phyloP scores from a whole-genome alignment of 2,329 filamentous ascomycete genomes.

The Ophiostoma perfectum region DNA sequence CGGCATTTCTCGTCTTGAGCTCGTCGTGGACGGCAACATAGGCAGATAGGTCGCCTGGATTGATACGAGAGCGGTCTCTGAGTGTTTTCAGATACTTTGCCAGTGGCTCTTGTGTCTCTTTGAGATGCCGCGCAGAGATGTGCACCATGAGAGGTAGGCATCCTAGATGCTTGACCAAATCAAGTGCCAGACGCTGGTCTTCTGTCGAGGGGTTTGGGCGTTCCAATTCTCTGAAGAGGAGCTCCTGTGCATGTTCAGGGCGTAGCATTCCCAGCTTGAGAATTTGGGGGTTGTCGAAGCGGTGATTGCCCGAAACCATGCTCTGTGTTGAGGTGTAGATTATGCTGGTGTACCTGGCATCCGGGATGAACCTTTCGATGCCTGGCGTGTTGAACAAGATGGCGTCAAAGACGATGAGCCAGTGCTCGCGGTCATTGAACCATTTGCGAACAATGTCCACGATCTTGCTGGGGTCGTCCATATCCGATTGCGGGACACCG shows the following conservation, averaged over 20 bases:
- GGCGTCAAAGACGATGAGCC: constrained; percentile 64
- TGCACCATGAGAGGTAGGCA: constrained; percentile 64
- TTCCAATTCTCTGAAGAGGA: constrained; percentile 59
- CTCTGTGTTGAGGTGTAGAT: constrained; percentile 64
- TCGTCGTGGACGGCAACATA: constrained; percentile 47
- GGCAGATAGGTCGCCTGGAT: constrained; percentile 45
- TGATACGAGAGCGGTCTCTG: constrained; percentile 43
- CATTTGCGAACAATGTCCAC: constrained; percentile 55
- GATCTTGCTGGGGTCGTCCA: constrained; percentile 41
- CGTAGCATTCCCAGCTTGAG: constrained; percentile 52
- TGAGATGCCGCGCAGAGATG: constrained; percentile 57
- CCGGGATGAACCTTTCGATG: constrained; percentile 59
- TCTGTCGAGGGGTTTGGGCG: constrained; percentile 50
- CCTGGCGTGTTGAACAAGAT: constrained; percentile 55
- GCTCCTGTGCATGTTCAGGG: constrained; percentile 51
- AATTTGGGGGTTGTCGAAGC: constrained; percentile 53
- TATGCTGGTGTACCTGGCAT: constrained; percentile 55
- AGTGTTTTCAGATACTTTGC: constrained; percentile 56
- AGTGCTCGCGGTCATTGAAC: constrained; percentile 57
- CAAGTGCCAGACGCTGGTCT: constrained; percentile 52
- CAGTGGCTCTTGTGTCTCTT: constrained; percentile 55
- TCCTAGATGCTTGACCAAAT: constrained; percentile 59
- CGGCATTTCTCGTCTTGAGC: constrained; percentile 41
- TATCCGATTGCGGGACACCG: constrained; percentile 24
- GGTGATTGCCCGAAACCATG: constrained; percentile 49